Evolutionary conservation across 1,139 yeast genomes (phyloP), one percentile per base, ranked within the genome.

Genomic region (Scheffersomyces segobiensis): DNA sequence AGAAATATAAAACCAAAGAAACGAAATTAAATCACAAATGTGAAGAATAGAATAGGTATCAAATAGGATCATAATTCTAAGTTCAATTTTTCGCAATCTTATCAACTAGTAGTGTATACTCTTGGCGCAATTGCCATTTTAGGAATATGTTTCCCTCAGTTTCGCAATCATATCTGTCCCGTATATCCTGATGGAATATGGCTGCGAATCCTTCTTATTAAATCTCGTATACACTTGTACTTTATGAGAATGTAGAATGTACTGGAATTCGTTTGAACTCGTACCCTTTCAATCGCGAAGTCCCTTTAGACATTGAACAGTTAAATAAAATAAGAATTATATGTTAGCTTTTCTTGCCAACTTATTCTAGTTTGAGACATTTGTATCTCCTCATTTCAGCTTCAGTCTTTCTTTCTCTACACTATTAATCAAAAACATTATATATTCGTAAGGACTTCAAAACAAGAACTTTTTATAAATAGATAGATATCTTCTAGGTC

Each of bases 391-490:
- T 20, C 12, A 14, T 4, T 20, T 17, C 21, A 10, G 50, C 17
- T 1, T 22, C 10, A 12, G 50, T 18, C n/a, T 49, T 20, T 17
- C n/a, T 49, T 20, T 17, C 50, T 49, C 50, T 49, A 6, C 7
- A 12, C 24, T 49, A 49, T 20, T 20, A 12, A 20, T 49, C 50
- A 49, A 20, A 49, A 49, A 20, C 50, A 49, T 49, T 49, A 49
- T 49, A 12, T 49, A 20, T 20, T 49, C 21, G n/a, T 49, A 12
- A 17, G 18, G 49, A 48, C n/a, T 7, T 49, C 19, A 22, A 53
- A 49, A 52, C 50, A 19, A 55, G 57, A 18, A 52, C 51, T 21
- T 62, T 24, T 32, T 32, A 32, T 32, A 32, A 32, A 32, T 32
- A 32, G 42, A 32, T 32, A 32, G 12, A 32, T 32, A 32, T 32